These are phyloP conservation scores for Pseudocohnilembus persalinus DNA, from an alignment of 169 alveolate species.

Conservation along the genomic window DNA sequence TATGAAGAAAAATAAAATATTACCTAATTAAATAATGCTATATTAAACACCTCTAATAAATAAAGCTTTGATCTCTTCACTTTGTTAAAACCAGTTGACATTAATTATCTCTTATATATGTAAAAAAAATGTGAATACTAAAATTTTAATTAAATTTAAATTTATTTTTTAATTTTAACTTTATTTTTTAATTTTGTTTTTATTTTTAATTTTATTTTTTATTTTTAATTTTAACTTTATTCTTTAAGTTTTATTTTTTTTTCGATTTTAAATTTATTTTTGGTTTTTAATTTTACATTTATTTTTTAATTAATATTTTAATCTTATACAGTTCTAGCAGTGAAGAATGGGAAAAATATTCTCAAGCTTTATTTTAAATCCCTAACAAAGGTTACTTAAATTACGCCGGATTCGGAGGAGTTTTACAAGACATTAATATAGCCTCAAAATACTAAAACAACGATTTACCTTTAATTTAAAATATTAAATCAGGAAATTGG, in stretches of 20 bases:
- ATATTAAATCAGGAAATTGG: constrained; percentile 88
- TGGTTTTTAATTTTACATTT: too few species aligned
- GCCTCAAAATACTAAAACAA: constrained; percentile 45
- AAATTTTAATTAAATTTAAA: too few species aligned
- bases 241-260: too few species aligned
- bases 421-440: constrained; percentile 27
- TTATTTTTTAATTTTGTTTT: too few species aligned
- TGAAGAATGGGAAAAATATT: constrained; percentile 34
- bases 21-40: constrained; percentile 17
- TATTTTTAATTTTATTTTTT: too few species aligned
- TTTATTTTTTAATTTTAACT: too few species aligned
- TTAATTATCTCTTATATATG: constrained; percentile 78
- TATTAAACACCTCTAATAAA: not conserved
- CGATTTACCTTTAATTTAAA: constrained; percentile 73
- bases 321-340: not conserved
- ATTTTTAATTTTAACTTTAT: too few species aligned
- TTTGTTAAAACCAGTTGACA: constrained; percentile 36
- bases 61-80: constrained; percentile 4
- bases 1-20: constrained; percentile 20
- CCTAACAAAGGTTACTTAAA: constrained; percentile 63
- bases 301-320: too few species aligned
- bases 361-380: constrained; percentile 48
- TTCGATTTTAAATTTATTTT: too few species aligned
- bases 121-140: too few species aligned
- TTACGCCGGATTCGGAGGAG: constrained; percentile 83